A percentile compares a stretch with the other conserved stretches of the same genome.
These are phyloP conservation scores for Naganishia vishniacii DNA, from an alignment of 768 basidiomycete species.

Conservation along the genomic window DNA sequence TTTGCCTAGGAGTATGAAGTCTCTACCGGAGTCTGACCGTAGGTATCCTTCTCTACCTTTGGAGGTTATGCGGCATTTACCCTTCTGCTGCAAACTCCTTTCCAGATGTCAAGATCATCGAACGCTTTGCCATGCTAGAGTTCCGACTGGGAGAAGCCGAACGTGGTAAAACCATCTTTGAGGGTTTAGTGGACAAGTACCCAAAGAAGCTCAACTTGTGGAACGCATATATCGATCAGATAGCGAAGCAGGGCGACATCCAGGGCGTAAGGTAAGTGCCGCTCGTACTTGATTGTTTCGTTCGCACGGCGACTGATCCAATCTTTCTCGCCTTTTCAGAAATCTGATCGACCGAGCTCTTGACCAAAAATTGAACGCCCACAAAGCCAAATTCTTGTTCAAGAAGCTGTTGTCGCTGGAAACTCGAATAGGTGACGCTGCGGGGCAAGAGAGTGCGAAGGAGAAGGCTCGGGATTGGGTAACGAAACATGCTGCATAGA, in stretches of 20 bases:
- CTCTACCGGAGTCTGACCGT: slow-evolving; percentile 91
- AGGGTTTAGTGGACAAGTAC: slow-evolving; percentile 92
- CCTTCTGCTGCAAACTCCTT: background rate
- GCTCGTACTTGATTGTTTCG: background rate
- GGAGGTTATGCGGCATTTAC: background rate
- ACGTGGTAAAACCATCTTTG: slow-evolving; percentile 89
- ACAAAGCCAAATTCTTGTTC: slow-evolving; percentile 96
- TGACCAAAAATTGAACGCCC: slow-evolving; percentile 78
- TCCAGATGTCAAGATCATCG: slow-evolving; percentile 87
- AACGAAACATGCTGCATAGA: slow-evolving; percentile 25
- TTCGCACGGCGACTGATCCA: background rate
- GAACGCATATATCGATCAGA: slow-evolving; percentile 96
- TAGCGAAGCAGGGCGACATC: slow-evolving; percentile 71
- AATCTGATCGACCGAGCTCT: slow-evolving; percentile 82
- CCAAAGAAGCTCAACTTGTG: slow-evolving; percentile 92
- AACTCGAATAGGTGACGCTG: slow-evolving; percentile 75
- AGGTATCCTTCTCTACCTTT: slow-evolving; percentile 45
- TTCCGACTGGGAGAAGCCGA: slow-evolving; percentile 91
- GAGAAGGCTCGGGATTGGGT: slow-evolving; percentile 82
- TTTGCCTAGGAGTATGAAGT: slow-evolving; percentile 79
- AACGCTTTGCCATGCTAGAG: slow-evolving; percentile 89
- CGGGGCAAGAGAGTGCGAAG: slow-evolving; percentile 74
- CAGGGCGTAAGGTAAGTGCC: slow-evolving; percentile 63
- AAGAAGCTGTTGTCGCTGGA: slow-evolving; percentile 96
- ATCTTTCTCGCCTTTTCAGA: slow-evolving; percentile 49